Base-by-base conservation (phyloP, 805 yeast species). In the Citeromyces matritensis region DNA sequence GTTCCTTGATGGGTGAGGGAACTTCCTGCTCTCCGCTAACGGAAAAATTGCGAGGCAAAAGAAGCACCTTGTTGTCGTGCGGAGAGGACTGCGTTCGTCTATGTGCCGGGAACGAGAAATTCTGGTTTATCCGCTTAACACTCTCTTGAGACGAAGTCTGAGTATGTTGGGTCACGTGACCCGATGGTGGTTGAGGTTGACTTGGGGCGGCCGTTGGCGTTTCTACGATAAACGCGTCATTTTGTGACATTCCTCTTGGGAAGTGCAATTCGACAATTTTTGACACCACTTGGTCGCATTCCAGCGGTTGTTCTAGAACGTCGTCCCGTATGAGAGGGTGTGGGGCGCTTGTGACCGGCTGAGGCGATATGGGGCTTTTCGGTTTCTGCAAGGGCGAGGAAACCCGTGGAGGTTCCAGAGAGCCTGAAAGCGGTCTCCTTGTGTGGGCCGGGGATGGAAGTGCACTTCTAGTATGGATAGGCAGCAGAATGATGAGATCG, bases 191-290 rank as follows among this genome's bases (percentile, higher is more conserved):
- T 17, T 17, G 21, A 17, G 6, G 5, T 17, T 17, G 21, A 17
- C 21, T 17, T 17, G 5, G 21, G 21, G 6, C 21, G 6, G 21
- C 21, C 21, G 21, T 5, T 9, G 69, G 63, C 0, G 58, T 49
- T n/a, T 67, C 80, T 9, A 79, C 60, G 2, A 77, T 47, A 21
- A 80, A 58, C 0, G 88, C 78, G 31, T 77, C 83, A 11, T 56
- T 53, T 63, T 76, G 65, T 2, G 48, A 39, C 85, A 78, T 80
- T 0, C 84, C 83, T n/a, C 56, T 47, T 0, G 85, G 82, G 44
- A 55, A 80, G 41, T 63, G 65, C 13, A 55, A 54, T 36, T 79
- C 85, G 6, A 81, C 40, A 0, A 78, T 41, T 7, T 53, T 49
- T 69, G 73, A 71, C 1, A 81, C 69, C 12, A 56, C 48, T 31